A percentile compares a stretch with the other conserved stretches of the same genome.
phyloP scores from a whole-genome alignment of 2,329 filamentous ascomycete genomes.

The Akanthomyces uredinophilus region DNA sequence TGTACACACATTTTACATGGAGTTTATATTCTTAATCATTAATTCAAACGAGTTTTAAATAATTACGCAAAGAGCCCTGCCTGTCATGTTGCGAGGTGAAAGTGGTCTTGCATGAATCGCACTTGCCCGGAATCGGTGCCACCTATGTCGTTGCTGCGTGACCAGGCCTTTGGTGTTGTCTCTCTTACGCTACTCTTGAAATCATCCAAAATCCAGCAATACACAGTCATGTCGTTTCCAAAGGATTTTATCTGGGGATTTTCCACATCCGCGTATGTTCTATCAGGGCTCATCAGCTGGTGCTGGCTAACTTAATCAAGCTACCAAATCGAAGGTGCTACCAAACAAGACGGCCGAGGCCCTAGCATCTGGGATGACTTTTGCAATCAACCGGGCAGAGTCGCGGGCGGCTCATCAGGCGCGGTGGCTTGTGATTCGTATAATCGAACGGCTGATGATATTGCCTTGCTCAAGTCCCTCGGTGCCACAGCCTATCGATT shows the following conservation, averaged over 20 bases:
- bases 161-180: too few relatives aligned
- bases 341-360: too few relatives aligned
- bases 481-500: constrained; percentile 76
- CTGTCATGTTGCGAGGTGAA: background rate
- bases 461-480: constrained; percentile 67
- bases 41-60: background rate
- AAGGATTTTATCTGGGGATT: too few relatives aligned
- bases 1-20: background rate
- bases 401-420: constrained; percentile 70
- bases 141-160: too few relatives aligned
- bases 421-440: constrained; percentile 82
- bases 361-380: too few relatives aligned
- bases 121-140: constrained; percentile 23
- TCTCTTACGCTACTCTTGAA: too few relatives aligned
- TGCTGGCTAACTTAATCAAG: too few relatives aligned
- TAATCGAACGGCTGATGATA: constrained; percentile 71
- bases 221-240: too few relatives aligned
- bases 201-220: too few relatives aligned
- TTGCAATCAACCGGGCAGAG: constrained; percentile 60
- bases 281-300: too few relatives aligned
- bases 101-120: constrained; percentile 27
- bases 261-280: too few relatives aligned
- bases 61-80: background rate
- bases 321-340: too few relatives aligned
- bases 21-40: background rate